Conservation (phyloP, 1,139 yeast genomes). For the Yamadazyma epiphylla region DNA sequence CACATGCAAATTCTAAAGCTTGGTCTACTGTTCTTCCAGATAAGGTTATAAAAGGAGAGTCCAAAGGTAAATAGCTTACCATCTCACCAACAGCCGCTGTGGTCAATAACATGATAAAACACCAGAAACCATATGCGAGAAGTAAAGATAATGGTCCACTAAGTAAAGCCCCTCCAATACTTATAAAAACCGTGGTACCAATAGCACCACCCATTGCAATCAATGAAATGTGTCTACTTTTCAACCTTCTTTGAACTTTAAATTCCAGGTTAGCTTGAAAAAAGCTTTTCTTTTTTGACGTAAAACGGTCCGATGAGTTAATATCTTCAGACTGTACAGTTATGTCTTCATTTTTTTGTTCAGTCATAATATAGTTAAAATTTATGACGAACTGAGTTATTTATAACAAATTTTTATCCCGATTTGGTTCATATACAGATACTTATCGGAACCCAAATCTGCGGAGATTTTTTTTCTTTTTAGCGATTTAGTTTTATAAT, state of each 20-base stretch:
- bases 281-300: neutral
- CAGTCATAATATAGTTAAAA: no score
- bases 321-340: no score
- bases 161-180: conserved; percentile 34
- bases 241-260: conserved; percentile 1
- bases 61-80: conserved; percentile 72
- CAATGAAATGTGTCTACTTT: conserved; percentile 21
- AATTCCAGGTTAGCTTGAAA: neutral
- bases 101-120: conserved; percentile 53
- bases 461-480: no score
- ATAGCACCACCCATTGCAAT: conserved; percentile 27
- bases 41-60: conserved; percentile 55
- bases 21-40: conserved; percentile 55
- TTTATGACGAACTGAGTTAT: no score
- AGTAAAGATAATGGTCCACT: conserved; percentile 45
- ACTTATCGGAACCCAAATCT: no score
- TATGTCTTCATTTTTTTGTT: no score
- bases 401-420: no score
- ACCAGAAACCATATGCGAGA: conserved; percentile 39
- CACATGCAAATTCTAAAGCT: conserved; percentile 74
- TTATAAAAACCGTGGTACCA: conserved; percentile 21
- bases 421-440: no score
- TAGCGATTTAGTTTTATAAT: no score
- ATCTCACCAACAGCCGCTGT: conserved; percentile 75
- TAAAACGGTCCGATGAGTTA: no score